A percentile compares a stretch with the other conserved stretches of the same genome.
Evolutionary conservation across 306 rosid species (phyloP).

Genomic region (Vigna reflexopilosa): DNA sequence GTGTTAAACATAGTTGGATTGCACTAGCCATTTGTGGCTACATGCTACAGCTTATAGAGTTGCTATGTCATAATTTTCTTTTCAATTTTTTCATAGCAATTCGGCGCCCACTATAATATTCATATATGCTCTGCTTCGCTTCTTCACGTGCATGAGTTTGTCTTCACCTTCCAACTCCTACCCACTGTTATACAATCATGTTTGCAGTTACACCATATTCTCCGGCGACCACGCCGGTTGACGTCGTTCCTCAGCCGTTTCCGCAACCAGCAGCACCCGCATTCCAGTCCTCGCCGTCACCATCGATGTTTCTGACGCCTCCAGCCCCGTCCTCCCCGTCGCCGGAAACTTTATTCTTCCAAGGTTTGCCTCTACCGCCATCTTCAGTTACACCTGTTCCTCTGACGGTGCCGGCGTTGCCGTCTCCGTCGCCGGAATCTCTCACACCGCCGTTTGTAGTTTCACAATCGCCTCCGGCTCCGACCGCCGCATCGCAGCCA

Average conservation of each 20-base stretch:
- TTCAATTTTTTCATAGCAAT: not conserved
- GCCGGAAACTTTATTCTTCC: not conserved
- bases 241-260: constrained; percentile 14
- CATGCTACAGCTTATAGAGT: not conserved
- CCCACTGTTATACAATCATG: constrained; percentile 12
- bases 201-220: constrained; percentile 39
- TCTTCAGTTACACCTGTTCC: not conserved
- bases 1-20: not conserved
- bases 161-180: not conserved
- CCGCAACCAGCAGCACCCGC: constrained; percentile 16
- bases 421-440: constrained; percentile 4
- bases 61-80: not conserved
- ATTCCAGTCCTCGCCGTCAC: constrained; percentile 9
- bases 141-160: constrained; percentile 19
- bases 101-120: not conserved
- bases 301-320: not conserved
- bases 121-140: not conserved
- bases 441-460: not conserved
- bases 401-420: not conserved
- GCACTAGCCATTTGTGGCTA: not conserved
- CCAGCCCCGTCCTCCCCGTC: constrained; percentile 33
- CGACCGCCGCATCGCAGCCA: constrained; percentile 23
- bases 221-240: not conserved
- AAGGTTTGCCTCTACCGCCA: constrained; percentile 17
- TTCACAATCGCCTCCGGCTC: not conserved